phyloP scores from a whole-genome alignment of 345 rosid genomes.

The Lepidium africanum region DNA sequence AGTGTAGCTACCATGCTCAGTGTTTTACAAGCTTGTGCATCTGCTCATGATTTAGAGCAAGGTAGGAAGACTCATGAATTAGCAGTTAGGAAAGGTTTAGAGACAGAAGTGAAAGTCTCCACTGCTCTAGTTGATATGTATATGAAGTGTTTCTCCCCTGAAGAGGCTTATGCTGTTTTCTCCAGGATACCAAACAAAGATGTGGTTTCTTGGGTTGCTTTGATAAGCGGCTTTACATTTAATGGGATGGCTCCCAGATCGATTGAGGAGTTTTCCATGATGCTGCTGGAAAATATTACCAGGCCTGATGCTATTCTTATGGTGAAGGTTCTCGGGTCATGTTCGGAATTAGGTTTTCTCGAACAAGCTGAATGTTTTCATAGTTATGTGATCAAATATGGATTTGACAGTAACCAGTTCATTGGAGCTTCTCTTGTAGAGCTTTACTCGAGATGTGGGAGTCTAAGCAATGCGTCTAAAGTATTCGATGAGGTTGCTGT shows the following conservation, averaged over 20 bases:
- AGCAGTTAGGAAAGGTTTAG: slow-evolving; percentile 33
- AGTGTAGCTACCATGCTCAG: slow-evolving; percentile 34
- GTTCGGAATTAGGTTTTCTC: slow-evolving; percentile 44
- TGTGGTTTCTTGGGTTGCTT: slow-evolving; percentile 53
- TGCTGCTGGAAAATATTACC: slow-evolving; percentile 32
- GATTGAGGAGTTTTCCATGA: slow-evolving; percentile 30
- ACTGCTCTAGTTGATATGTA: slow-evolving; percentile 57
- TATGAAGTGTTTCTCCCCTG: slow-evolving; percentile 46
- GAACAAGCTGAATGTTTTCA: slow-evolving; percentile 49
- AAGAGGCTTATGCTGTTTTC: slow-evolving; percentile 42
- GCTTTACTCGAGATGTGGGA: slow-evolving; percentile 54
- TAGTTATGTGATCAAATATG: slow-evolving; percentile 36
- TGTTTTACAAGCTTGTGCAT: slow-evolving; percentile 48
- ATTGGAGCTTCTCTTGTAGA: slow-evolving; percentile 47
- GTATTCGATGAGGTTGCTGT: slow-evolving; percentile 31
- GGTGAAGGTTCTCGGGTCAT: slow-evolving; percentile 47
- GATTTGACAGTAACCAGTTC: slow-evolving; percentile 34
- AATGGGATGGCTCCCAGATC: slow-evolving; percentile 44
- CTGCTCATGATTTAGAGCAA: slow-evolving; percentile 32
- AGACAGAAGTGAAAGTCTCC: slow-evolving; percentile 34
- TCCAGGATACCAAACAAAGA: slow-evolving; percentile 40
- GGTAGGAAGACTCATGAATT: slow-evolving; percentile 45
- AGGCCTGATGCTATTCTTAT: slow-evolving; percentile 50
- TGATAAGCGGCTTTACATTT: slow-evolving; percentile 47
- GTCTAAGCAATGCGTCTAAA: slow-evolving; percentile 30